Conservation (phyloP, 2,329 filamentous ascomycete genomes). For the Cyphellophora attinorum region DNA sequence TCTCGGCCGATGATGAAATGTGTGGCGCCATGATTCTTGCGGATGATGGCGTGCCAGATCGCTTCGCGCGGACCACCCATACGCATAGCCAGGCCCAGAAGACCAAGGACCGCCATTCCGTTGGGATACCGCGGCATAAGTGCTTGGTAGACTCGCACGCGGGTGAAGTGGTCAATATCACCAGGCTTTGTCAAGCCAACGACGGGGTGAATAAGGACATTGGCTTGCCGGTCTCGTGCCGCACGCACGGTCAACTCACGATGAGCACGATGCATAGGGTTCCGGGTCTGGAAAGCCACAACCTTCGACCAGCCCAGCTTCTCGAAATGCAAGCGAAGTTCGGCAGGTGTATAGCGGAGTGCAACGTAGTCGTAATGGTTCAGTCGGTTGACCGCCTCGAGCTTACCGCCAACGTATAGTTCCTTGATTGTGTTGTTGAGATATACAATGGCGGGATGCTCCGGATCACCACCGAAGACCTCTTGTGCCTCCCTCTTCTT, state of each 20-base stretch:
- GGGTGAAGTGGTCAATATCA: constrained; percentile 99
- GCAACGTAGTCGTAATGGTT: constrained; percentile 99
- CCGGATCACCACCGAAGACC: constrained; percentile 86
- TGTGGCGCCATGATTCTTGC: constrained; percentile 97
- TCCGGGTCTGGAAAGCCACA: constrained; percentile 97
- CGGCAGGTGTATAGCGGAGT: constrained; percentile 88
- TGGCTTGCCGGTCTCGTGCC: constrained; percentile 89
- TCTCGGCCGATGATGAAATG: constrained; percentile 99
- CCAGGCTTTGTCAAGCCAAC: constrained; percentile 97
- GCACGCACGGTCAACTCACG: constrained; percentile 95
- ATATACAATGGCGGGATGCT: constrained; percentile 88
- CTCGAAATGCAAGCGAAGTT: constrained; percentile 93
- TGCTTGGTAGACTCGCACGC: constrained; percentile 96
- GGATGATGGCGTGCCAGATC: constrained; percentile 99
- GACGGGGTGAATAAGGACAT: constrained; percentile 97
- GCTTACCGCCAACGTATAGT: constrained; percentile 90
- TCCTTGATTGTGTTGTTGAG: constrained; percentile 72
- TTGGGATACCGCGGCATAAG: constrained; percentile 95
- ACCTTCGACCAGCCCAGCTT: constrained; percentile 98
- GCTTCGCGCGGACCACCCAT: constrained; percentile 98
- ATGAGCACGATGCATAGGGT: constrained; percentile 98
- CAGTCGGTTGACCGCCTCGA: constrained; percentile 87
- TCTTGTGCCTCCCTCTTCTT: constrained; percentile 88
- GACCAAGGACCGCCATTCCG: constrained; percentile 94
- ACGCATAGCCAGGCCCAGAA: constrained; percentile 93